A percentile compares a stretch with the other conserved stretches of the same genome.
phyloP scores from a whole-genome alignment of 495 filamentous ascomycete species.

The Xylaria palmicola region DNA sequence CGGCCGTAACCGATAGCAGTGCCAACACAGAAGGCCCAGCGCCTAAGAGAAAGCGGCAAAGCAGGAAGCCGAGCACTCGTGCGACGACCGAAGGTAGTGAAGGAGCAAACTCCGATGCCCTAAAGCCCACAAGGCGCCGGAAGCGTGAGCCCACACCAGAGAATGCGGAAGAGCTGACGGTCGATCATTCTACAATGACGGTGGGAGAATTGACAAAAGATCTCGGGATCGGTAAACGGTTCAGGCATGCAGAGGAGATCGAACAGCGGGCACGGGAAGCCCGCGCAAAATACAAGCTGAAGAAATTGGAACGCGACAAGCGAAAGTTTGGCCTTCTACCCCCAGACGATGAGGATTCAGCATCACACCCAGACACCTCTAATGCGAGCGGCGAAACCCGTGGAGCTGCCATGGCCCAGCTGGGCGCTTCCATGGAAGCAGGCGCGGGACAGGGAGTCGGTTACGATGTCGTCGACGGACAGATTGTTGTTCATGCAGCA shows the following conservation, averaged over 20 bases:
- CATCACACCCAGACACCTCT: slow-evolving; percentile 13
- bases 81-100: slow-evolving; percentile 17
- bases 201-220: slow-evolving; percentile 85
- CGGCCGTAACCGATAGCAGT: slow-evolving; percentile 10
- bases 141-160: slow-evolving; percentile 66
- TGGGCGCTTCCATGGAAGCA: slow-evolving; percentile 22
- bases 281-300: slow-evolving; percentile 38
- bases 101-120: slow-evolving; percentile 26
- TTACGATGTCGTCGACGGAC: slow-evolving; percentile 76
- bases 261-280: slow-evolving; percentile 46
- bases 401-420: slow-evolving; percentile 24
- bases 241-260: slow-evolving; percentile 62
- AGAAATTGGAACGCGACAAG: slow-evolving; percentile 31
- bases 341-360: slow-evolving; percentile 11
- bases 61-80: slow-evolving; percentile 16
- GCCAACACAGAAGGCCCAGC: slow-evolving; percentile 18
- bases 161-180: slow-evolving; percentile 68
- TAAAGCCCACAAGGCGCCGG: slow-evolving; percentile 30
- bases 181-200: slow-evolving; percentile 66
- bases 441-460: slow-evolving; percentile 43
- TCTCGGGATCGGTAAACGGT: slow-evolving; percentile 74
- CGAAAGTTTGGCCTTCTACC: slow-evolving; percentile 23
- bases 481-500: slow-evolving; percentile 76
- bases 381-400: slow-evolving; percentile 19
- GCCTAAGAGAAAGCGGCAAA: slow-evolving; percentile 23